Evolutionary conservation across 225 moss, liverwort and hornwort species (phyloP).

Genomic region (Marchantia paleacea): DNA sequence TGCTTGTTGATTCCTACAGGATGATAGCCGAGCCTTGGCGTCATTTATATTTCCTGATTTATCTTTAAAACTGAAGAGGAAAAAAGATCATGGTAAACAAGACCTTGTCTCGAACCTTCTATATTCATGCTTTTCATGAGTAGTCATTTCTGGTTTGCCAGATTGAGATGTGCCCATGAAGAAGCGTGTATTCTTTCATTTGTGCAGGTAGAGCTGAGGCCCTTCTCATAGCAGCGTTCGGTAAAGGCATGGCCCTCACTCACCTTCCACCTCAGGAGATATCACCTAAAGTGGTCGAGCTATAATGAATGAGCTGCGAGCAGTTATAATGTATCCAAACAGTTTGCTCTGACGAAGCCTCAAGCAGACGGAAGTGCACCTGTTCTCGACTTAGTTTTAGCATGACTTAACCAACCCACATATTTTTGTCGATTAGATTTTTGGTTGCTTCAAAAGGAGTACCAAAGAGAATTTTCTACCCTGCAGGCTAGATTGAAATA

Average conservation of each 20-base stretch:
- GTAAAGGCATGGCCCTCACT: slow-evolving; percentile 54
- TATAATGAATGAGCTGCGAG: neutral
- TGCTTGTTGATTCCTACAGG: slow-evolving; percentile 38
- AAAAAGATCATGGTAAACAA: slow-evolving; percentile 76
- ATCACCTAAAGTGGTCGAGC: neutral
- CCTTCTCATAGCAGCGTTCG: slow-evolving; percentile 94
- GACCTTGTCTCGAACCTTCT: neutral
- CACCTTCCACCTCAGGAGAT: neutral
- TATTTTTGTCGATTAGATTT: too few species aligned
- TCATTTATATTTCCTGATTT: slow-evolving; percentile 70
- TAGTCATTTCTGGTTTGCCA: neutral
- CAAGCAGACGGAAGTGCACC: too few species aligned
- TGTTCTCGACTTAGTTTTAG: too few species aligned
- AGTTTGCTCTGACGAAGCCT: too few species aligned
- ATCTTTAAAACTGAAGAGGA: slow-evolving; percentile 63
- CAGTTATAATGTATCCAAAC: too few species aligned
- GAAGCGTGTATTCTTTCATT: neutral
- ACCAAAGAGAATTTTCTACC: too few species aligned
- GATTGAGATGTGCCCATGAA: neutral
- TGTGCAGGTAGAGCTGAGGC: slow-evolving; percentile 88
- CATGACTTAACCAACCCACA: too few species aligned
- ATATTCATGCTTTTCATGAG: neutral
- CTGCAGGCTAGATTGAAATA: too few species aligned
- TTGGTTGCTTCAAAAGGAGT: too few species aligned
- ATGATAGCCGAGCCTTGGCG: slow-evolving; percentile 81